phyloP scores from a whole-genome alignment of 2,329 filamentous ascomycete genomes.

The Ceratocystis ficicola region DNA sequence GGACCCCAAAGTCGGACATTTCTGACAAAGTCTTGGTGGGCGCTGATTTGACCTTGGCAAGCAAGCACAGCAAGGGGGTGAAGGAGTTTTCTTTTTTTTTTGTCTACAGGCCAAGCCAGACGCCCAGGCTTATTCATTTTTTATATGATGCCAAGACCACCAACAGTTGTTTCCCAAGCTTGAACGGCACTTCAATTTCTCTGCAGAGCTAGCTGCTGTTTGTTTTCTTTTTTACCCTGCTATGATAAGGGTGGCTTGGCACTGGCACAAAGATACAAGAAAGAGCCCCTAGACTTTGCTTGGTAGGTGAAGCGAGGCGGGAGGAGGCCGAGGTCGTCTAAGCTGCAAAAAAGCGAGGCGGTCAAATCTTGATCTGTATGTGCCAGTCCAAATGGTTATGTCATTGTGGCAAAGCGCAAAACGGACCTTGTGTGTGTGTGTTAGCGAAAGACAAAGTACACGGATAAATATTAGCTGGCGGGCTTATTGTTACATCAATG shows the following conservation, averaged over 20 bases:
- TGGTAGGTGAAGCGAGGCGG: neutral
- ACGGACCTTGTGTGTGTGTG: neutral
- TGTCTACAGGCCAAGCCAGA: neutral
- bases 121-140: neutral
- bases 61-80: neutral
- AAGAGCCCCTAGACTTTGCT: neutral
- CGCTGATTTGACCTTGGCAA: neutral
- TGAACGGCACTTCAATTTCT: neutral
- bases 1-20: no score
- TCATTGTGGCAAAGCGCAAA: constrained; percentile 4
- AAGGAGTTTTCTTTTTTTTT: neutral
- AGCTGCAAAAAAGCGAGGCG: neutral
- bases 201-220: neutral
- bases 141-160: neutral
- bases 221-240: neutral
- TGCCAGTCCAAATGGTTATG: neutral
- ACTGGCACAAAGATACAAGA: neutral
- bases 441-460: neutral
- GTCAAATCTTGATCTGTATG: no score
- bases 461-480: neutral
- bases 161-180: constrained; percentile 4
- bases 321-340: neutral
- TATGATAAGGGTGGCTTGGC: neutral
- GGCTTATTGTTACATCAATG: constrained; percentile 5
- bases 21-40: no score